Conservation (phyloP, 305 asterid species). For the Stenogyne calaminthoides region DNA sequence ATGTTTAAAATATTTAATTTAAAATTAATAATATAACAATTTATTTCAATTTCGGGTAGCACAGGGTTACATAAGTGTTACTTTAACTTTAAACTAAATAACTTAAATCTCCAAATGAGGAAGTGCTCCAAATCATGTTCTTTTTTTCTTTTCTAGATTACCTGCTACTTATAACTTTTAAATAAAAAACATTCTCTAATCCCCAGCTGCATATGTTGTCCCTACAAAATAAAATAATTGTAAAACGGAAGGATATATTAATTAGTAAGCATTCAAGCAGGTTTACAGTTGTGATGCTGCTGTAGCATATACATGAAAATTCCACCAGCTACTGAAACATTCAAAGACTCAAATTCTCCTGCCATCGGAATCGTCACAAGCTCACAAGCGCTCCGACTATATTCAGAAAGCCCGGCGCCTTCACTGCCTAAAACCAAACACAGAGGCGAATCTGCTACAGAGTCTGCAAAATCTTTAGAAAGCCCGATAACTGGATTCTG, state of each 20-base stretch:
- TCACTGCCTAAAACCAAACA: conserved; percentile 88
- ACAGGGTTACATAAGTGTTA: no score
- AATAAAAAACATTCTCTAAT: neutral
- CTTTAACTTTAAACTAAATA: no score
- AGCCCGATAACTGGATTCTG: conserved; percentile 44
- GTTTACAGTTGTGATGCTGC: conserved; percentile 20
- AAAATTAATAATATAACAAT: no score
- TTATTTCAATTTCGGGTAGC: no score
- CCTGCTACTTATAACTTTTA: no score
- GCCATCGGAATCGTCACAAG: conserved; percentile 86
- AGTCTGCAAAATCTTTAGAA: conserved; percentile 56
- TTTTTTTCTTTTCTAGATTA: no score
- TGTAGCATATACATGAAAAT: conserved; percentile 88
- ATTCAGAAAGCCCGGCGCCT: conserved; percentile 81
- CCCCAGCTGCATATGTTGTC: neutral
- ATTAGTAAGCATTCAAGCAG: conserved; percentile 3
- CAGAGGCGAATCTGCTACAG: conserved; percentile 48
- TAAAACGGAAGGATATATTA: neutral
- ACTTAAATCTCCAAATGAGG: no score
- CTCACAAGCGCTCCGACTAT: conserved; percentile 56
- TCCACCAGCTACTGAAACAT: conserved; percentile 96
- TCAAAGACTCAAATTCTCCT: conserved; percentile 84
- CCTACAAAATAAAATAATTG: neutral
- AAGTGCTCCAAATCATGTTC: no score
- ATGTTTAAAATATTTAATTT: no score